phyloP scores from a whole-genome alignment of 2,329 filamentous ascomycete species.

The Pseudogymnoascus sp. region DNA sequence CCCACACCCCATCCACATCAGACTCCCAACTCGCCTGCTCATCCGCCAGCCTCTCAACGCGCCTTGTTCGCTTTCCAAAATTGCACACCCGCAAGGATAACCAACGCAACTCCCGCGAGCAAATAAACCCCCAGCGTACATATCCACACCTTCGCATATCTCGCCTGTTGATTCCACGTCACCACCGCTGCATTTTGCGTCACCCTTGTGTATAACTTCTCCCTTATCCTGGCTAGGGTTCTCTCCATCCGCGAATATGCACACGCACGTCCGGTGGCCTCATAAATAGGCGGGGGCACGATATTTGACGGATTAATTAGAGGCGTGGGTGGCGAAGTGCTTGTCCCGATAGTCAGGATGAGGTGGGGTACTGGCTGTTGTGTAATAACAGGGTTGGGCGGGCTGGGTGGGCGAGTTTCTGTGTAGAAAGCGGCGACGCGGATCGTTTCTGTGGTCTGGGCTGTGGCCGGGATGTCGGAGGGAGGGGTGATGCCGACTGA shows the following conservation, averaged over 20 bases:
- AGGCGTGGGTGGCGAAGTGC: background rate
- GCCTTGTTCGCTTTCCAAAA: background rate
- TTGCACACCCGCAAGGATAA: background rate
- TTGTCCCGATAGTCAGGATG: background rate
- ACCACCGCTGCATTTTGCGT: too few species aligned
- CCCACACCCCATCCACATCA: background rate
- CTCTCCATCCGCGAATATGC: background rate
- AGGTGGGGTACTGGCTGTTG: background rate
- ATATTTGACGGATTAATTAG: background rate
- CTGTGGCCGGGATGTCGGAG: background rate
- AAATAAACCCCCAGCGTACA: background rate
- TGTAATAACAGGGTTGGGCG: background rate
- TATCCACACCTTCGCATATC: background rate
- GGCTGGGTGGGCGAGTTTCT: background rate
- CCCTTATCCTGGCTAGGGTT: too few species aligned
- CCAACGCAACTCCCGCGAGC: background rate
- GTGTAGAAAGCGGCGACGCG: background rate
- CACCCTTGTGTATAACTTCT: too few species aligned
- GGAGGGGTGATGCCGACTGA: background rate
- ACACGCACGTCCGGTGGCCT: background rate
- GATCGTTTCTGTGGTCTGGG: background rate
- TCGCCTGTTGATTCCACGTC: background rate
- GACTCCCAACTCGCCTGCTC: background rate
- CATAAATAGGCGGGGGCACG: background rate
- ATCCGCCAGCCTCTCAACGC: background rate